Conservation (phyloP, 2,329 filamentous ascomycete genomes). For the Metarhizium album region DNA sequence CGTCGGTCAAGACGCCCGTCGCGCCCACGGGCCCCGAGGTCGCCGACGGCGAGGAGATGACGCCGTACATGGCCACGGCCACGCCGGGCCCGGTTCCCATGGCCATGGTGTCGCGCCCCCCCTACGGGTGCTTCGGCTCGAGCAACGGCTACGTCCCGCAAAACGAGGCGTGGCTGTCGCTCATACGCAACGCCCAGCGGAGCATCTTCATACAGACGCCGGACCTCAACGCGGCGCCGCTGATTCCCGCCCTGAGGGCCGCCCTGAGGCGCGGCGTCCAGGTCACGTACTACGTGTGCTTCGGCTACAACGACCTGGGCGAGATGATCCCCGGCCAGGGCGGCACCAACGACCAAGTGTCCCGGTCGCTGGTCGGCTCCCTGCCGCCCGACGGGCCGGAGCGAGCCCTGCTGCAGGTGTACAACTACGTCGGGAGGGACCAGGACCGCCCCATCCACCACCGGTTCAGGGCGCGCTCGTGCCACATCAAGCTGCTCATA, state of each 20-base stretch:
- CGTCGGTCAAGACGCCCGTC: constrained; percentile 41
- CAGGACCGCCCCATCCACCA: constrained; percentile 58
- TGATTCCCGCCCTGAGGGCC: constrained; percentile 51
- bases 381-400: constrained; percentile 35
- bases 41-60: constrained; percentile 45
- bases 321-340: constrained; percentile 67
- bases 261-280: constrained; percentile 58
- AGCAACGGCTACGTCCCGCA: constrained; percentile 55
- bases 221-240: constrained; percentile 60
- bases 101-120: constrained; percentile 58
- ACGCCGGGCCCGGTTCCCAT: constrained; percentile 52
- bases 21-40: constrained; percentile 43
- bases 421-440: constrained; percentile 66
- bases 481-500: constrained; percentile 71
- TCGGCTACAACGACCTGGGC: constrained; percentile 71
- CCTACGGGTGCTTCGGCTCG: constrained; percentile 54
- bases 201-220: constrained; percentile 71
- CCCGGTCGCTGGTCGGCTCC: constrained; percentile 44
- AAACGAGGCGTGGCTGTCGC: constrained; percentile 64
- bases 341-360: constrained; percentile 64
- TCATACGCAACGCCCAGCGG: constrained; percentile 51
- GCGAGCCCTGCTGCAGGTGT: constrained; percentile 39
- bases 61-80: constrained; percentile 44
- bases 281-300: constrained; percentile 60
- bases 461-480: constrained; percentile 52